Conservation (phyloP, 768 basidiomycete species). For the Paxillus rubicundulus region DNA sequence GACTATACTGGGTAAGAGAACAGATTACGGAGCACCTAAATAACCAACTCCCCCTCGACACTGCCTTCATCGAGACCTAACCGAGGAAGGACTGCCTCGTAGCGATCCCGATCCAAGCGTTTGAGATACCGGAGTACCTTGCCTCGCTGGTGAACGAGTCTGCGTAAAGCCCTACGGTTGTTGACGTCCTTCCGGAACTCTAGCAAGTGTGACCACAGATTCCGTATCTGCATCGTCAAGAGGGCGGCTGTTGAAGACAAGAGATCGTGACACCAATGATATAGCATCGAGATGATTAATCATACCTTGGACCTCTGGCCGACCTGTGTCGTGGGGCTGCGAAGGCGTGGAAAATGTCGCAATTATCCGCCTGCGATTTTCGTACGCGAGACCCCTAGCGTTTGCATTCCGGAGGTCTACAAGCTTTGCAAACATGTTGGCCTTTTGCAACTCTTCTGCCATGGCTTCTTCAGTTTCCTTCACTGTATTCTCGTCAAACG, state of each 20-base stretch:
- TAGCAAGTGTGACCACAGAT: constrained; percentile 71
- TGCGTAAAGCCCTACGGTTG: constrained; percentile 73
- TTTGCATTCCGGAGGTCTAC: constrained; percentile 88
- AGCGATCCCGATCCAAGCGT: constrained; percentile 59
- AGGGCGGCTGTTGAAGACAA: constrained; percentile 62
- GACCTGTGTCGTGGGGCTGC: constrained; percentile 72
- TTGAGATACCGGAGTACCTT: constrained; percentile 81
- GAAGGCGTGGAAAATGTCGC: constrained; percentile 70
- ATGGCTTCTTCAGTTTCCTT: constrained; percentile 25
- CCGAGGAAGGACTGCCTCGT: constrained; percentile 66
- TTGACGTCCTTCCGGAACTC: constrained; percentile 71
- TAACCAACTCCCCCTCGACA: constrained; percentile 88
- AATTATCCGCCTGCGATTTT: constrained; percentile 81
- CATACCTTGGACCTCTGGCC: constrained; percentile 87
- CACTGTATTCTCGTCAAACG: constrained; percentile 17
- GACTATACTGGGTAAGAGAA: background rate
- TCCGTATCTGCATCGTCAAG: constrained; percentile 81
- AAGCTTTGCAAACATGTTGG: constrained; percentile 59
- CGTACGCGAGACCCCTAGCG: constrained; percentile 79
- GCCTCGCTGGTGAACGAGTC: constrained; percentile 79
- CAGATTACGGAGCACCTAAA: constrained; percentile 37
- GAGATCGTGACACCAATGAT: constrained; percentile 1
- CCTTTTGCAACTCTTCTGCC: constrained; percentile 43
- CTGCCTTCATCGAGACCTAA: constrained; percentile 75
- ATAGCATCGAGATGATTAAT: background rate